Evolutionary conservation across 2,329 filamentous ascomycete species (phyloP).

Genomic region (Colletotrichum lupini): DNA sequence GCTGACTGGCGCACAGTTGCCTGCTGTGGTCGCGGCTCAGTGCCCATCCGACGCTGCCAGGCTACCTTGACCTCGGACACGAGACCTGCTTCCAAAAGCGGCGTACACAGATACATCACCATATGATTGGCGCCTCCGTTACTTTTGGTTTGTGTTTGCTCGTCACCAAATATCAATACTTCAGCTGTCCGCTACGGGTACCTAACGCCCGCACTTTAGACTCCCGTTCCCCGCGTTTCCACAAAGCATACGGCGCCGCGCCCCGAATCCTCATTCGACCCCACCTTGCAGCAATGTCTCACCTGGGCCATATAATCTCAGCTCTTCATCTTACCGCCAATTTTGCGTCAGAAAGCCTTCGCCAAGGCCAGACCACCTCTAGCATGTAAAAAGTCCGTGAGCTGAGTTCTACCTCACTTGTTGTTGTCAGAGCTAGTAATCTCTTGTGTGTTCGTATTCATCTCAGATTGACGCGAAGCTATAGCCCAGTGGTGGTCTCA

Average conservation of each 20-base stretch:
- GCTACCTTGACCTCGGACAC: background rate
- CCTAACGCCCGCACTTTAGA: background rate
- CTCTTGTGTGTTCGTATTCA: background rate
- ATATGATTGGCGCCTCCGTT: background rate
- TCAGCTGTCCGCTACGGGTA: slow-evolving; percentile 6
- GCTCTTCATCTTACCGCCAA: background rate
- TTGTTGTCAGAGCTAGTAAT: background rate
- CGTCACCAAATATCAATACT: slow-evolving; percentile 8
- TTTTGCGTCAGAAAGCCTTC: background rate
- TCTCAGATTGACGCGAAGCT: background rate
- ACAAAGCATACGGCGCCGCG: slow-evolving; percentile 19
- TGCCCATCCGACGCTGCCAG: slow-evolving; percentile 14
- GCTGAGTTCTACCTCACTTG: background rate
- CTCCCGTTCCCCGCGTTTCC: slow-evolving; percentile 31
- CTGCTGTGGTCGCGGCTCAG: slow-evolving; percentile 20
- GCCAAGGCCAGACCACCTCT: background rate
- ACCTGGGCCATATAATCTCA: background rate
- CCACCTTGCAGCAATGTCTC: background rate
- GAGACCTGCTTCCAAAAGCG: background rate
- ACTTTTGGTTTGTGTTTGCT: background rate
- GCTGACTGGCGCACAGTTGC: slow-evolving; percentile 5
- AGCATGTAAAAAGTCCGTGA: background rate
- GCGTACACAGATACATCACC: background rate
- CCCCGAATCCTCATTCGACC: slow-evolving; percentile 15
- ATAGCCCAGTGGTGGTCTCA: background rate